phyloP scores from a whole-genome alignment of 192 early-diverging fungal species.

The Chytriomyces sp. region DNA sequence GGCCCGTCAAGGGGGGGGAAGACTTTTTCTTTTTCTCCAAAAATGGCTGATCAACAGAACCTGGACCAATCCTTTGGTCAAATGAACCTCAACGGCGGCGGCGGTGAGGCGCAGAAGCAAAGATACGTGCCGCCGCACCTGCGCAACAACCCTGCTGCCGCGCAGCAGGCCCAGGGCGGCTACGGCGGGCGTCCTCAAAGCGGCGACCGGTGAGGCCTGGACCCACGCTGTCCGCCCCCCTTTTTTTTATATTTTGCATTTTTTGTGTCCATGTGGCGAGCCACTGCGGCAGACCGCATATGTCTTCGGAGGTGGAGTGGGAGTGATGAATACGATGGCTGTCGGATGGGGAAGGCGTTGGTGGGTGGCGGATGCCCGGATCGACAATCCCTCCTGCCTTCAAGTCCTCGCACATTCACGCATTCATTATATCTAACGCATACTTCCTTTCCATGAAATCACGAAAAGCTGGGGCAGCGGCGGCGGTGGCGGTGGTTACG shows the following conservation, averaged over 20 bases:
- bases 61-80: background rate
- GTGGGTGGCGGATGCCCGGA: too few relatives aligned
- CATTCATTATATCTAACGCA: background rate
- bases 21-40: conserved; percentile 3
- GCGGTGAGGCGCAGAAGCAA: background rate
- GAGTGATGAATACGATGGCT: too few relatives aligned
- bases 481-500: background rate
- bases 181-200: background rate
- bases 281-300: background rate
- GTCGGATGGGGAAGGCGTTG: too few relatives aligned
- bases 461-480: conserved; percentile 14
- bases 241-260: background rate
- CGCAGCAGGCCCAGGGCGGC: background rate
- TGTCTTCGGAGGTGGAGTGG: too few relatives aligned
- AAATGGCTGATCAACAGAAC: conserved; percentile 9
- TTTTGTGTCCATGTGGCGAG: background rate
- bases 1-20: too few relatives aligned
- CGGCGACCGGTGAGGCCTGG: background rate
- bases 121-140: conserved; percentile 27
- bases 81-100: conserved; percentile 24
- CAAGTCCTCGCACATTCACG: background rate
- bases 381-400: background rate
- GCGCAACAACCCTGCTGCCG: conserved; percentile 1
- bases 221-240: background rate
- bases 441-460: background rate